These are phyloP conservation scores for Lentinula sp. DNA, from an alignment of 768 basidiomycete species.

Conservation along the genomic window DNA sequence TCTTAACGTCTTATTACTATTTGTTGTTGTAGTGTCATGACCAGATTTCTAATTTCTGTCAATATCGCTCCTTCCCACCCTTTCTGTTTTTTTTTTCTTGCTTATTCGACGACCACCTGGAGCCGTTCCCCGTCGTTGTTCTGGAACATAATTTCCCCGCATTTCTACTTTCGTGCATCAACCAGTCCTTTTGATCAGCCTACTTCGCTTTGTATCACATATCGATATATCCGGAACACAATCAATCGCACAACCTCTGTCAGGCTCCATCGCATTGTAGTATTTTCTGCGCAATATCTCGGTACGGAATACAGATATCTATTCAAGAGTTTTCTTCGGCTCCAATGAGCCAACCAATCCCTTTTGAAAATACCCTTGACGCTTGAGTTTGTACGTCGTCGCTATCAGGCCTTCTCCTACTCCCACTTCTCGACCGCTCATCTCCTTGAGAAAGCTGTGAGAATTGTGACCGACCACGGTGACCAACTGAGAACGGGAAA, in stretches of 20 bases:
- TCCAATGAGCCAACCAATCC: slow-evolving; percentile 95
- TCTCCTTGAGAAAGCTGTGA: slow-evolving; percentile 33
- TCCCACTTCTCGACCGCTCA: slow-evolving; percentile 32
- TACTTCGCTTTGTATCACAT: background rate
- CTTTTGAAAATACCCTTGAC: slow-evolving; percentile 74
- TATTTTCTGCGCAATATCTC: background rate
- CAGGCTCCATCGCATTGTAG: background rate
- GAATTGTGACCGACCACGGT: slow-evolving; percentile 29
- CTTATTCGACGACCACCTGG: slow-evolving; percentile 4
- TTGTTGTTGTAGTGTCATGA: background rate
- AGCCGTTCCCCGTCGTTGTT: background rate
- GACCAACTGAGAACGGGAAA: slow-evolving; percentile 59
- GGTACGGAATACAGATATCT: background rate
- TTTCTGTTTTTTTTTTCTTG: slow-evolving; percentile 23
- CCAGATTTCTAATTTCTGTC: slow-evolving; percentile 8
- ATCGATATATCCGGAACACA: background rate
- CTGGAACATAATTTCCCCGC: background rate
- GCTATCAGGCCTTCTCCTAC: slow-evolving; percentile 35
- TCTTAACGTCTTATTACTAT: slow-evolving; percentile 6
- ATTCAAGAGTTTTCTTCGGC: slow-evolving; percentile 52
- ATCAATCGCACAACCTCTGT: background rate
- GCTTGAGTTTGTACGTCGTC: slow-evolving; percentile 73
- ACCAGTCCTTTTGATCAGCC: background rate
- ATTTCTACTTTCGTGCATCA: background rate
- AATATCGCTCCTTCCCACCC: slow-evolving; percentile 5